Evolutionary conservation across 208 protist genomes (phyloP), one percentile per base, ranked within the genome.

Genomic region (Leishmania braziliensis): DNA sequence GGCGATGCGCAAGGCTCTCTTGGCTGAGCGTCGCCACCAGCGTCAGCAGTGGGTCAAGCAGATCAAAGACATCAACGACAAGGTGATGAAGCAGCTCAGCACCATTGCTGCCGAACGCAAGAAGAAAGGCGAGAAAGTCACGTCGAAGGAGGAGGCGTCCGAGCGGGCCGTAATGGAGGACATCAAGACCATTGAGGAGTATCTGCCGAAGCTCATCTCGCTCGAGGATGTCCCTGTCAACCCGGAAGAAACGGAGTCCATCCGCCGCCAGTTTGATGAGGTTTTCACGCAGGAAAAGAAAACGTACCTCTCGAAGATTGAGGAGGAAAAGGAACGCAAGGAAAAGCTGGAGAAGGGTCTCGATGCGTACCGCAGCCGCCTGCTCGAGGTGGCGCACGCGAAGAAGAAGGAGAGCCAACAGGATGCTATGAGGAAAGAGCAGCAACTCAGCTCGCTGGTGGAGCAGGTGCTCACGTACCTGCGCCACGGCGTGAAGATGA

Each of bases 381-480:
- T 98, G 33, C 81, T 97, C 33, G 92, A 97, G 60, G 81, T 82
- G 48, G 93, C 95, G 46, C 87, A 95, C 86, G 80, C 82, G 56
- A 94, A 95, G 87, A 94, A 95, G 84, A 91, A 97, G 88, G 94
- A 96, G 80, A 92, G 90, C 77, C 71, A 95, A 39, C 92, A 95
- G 78, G 91, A 95, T 60, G 94, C 95, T 26, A 75, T 89, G 26
- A 93, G 87, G 82, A 98, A 97, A 88, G 89, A 96, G 82, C 86
- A 95, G 77, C 92, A 97, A 76, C 88, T 98, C 53, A 88, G 79
- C 80, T 89, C 87, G 26, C 88, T 98, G 54, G 78, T 96, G 26
- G 94, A 98, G 78, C 91, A 96, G 77, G 94, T 97, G 39, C 78
- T 98, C 43, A 89, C 83, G n/a, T 98, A 97, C 86, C 83, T 98